Conservation (phyloP, 2,329 filamentous ascomycete species). For the Zasmidium angulare region DNA sequence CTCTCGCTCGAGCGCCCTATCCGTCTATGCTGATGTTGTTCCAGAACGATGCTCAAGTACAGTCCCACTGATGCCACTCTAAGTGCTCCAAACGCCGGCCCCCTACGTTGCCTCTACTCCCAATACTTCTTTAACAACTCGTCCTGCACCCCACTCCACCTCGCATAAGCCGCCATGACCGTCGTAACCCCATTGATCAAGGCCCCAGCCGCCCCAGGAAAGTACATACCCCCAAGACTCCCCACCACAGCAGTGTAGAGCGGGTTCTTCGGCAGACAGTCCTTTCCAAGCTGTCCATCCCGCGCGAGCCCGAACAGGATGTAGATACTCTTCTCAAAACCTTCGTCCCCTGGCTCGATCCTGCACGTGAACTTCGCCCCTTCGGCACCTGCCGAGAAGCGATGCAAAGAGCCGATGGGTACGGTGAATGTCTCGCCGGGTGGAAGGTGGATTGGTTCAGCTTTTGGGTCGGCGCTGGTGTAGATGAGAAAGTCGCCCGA, state of each 20-base stretch:
- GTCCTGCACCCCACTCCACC: slow-evolving; percentile 5
- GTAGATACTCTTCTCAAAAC: slow-evolving; percentile 8
- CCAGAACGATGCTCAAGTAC: too few species aligned
- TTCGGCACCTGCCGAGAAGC: neutral
- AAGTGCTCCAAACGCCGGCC: neutral
- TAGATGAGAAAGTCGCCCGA: neutral
- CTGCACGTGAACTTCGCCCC: slow-evolving; percentile 2
- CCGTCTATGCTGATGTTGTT: neutral
- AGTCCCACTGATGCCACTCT: too few species aligned
- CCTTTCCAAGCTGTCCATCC: slow-evolving; percentile 1
- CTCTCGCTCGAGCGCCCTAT: neutral
- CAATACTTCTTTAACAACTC: slow-evolving; percentile 5
- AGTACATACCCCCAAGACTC: slow-evolving; percentile 4
- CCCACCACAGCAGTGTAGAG: slow-evolving; percentile 4
- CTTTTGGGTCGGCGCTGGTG: neutral
- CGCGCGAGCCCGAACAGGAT: slow-evolving; percentile 7
- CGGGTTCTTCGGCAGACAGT: slow-evolving; percentile 6
- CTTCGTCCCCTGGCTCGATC: neutral
- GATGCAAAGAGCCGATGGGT: neutral
- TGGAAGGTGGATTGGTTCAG: neutral
- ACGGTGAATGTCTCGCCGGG: neutral
- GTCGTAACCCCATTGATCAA: slow-evolving; percentile 3
- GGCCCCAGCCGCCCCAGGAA: slow-evolving; percentile 1
- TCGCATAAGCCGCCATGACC: slow-evolving; percentile 1
- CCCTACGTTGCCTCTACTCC: neutral